Percentiles rank a stretch among this genome's conserved stretches.
phyloP scores from a whole-genome alignment of 371 early-diverging fungal genomes.

The Mortierella sp. region DNA sequence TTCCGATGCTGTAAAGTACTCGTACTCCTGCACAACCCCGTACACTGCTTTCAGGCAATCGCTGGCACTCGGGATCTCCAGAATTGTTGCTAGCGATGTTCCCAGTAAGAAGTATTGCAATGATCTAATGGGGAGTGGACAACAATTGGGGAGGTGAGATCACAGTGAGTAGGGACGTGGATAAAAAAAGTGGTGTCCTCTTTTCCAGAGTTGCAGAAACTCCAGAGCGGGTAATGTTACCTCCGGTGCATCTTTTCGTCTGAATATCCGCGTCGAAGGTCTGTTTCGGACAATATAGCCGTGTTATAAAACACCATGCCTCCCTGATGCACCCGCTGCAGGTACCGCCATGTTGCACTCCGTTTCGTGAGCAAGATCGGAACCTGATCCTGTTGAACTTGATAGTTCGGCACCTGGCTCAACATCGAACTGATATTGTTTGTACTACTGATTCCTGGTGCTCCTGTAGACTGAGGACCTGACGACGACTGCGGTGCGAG shows the following conservation, averaged over 20 bases:
- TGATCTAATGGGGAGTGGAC: constrained; percentile 16
- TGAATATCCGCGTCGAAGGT: constrained; percentile 25
- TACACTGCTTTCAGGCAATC: constrained; percentile 40
- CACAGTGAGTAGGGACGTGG: no score
- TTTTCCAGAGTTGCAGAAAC: no score
- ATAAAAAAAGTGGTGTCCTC: not conserved
- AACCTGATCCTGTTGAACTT: constrained; percentile 19
- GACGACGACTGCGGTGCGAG: not conserved
- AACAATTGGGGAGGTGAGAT: not conserved
- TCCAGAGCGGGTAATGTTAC: constrained; percentile 7
- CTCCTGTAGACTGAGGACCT: no score
- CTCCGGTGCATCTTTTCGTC: constrained; percentile 46
- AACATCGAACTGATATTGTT: no score
- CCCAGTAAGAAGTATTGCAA: constrained; percentile 47
- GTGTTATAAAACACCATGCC: constrained; percentile 48
- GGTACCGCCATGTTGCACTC: constrained; percentile 37
- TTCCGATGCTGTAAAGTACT: constrained; percentile 37
- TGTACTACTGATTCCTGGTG: not conserved
- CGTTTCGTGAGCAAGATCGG: constrained; percentile 32
- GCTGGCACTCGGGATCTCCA: constrained; percentile 30
- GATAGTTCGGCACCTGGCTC: constrained; percentile 1
- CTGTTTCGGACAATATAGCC: constrained; percentile 33
- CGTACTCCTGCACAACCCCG: constrained; percentile 40
- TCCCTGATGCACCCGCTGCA: constrained; percentile 40
- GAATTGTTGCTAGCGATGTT: constrained; percentile 39